phyloP scores from a whole-genome alignment of 2,329 filamentous ascomycete genomes.

The Bipolaris cookei region DNA sequence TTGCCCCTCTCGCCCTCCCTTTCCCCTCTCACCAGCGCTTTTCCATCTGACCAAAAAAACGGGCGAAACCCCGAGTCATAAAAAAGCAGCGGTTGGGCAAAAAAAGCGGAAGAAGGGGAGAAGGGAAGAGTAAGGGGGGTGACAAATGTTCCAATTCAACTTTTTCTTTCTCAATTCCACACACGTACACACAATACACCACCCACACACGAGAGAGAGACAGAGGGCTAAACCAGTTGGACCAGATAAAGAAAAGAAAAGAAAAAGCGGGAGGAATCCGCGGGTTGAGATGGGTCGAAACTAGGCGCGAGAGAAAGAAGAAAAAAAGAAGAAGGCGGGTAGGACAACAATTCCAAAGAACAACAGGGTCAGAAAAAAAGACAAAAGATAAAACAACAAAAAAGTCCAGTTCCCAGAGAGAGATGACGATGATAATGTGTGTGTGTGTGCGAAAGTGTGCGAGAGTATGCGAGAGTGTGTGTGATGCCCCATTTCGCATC shows the following conservation, averaged over 20 bases:
- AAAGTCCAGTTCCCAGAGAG: background rate
- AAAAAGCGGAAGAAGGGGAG: background rate
- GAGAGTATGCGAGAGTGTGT: background rate
- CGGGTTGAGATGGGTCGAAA: background rate
- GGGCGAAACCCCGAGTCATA: slow-evolving; percentile 7
- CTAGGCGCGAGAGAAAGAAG: background rate
- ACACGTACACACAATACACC: no score
- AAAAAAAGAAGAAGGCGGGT: no score
- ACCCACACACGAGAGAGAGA: no score
- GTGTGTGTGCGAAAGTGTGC: no score
- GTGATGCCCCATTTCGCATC: slow-evolving; percentile 17
- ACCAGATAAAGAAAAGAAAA: background rate
- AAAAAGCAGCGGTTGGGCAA: no score
- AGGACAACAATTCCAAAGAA: no score
- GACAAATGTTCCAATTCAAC: slow-evolving; percentile 6
- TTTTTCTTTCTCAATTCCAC: slow-evolving; percentile 7
- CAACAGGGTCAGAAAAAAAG: no score
- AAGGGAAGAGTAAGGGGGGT: background rate
- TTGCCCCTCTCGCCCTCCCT: no score
- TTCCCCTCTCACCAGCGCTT: no score
- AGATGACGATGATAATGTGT: background rate
- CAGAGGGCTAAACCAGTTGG: no score
- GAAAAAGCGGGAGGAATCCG: background rate
- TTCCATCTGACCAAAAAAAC: background rate
- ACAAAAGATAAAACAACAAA: no score